phyloP scores from a whole-genome alignment of 1,284 basidiomycete species.

The Cutaneotrichosporon arboriforme region DNA sequence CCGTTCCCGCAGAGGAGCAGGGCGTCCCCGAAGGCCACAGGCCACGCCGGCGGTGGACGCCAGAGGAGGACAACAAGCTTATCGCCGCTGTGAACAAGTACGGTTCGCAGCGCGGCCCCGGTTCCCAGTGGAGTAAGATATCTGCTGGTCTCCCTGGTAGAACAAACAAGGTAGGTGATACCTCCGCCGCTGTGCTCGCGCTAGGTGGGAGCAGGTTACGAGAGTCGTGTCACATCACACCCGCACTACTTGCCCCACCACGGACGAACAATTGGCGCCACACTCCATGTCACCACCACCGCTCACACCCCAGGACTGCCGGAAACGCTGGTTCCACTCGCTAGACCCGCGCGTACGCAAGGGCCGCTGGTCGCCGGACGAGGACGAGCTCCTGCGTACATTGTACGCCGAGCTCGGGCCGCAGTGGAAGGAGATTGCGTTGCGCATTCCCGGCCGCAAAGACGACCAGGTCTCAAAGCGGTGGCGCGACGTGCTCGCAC shows the following conservation, averaged over 20 bases:
- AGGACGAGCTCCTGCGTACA: slow-evolving; percentile 19
- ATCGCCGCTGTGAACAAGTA: slow-evolving; percentile 17
- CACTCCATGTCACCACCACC: too few species aligned
- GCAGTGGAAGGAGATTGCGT: slow-evolving; percentile 25
- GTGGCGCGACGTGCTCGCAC: slow-evolving; percentile 24
- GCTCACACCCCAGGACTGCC: slow-evolving; percentile 17
- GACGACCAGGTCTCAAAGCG: slow-evolving; percentile 27
- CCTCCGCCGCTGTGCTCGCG: too few species aligned
- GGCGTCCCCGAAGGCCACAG: background rate
- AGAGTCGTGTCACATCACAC: too few species aligned
- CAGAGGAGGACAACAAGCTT: slow-evolving; percentile 18
- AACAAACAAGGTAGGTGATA: slow-evolving; percentile 22
- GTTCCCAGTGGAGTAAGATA: slow-evolving; percentile 20
- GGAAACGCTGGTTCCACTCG: slow-evolving; percentile 25
- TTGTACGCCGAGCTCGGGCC: slow-evolving; percentile 19
- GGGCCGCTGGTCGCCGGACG: slow-evolving; percentile 22
- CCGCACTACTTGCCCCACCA: too few species aligned
- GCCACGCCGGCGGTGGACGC: slow-evolving; percentile 16
- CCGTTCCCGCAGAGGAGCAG: background rate
- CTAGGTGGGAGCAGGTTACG: too few species aligned
- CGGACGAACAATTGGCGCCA: too few species aligned
- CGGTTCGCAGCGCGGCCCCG: slow-evolving; percentile 13
- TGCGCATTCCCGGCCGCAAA: slow-evolving; percentile 23
- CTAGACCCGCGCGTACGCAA: slow-evolving; percentile 23
- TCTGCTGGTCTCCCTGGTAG: slow-evolving; percentile 11